Evolutionary conservation across 208 protist species (phyloP).

Genomic region (Trypanosoma cruzi): DNA sequence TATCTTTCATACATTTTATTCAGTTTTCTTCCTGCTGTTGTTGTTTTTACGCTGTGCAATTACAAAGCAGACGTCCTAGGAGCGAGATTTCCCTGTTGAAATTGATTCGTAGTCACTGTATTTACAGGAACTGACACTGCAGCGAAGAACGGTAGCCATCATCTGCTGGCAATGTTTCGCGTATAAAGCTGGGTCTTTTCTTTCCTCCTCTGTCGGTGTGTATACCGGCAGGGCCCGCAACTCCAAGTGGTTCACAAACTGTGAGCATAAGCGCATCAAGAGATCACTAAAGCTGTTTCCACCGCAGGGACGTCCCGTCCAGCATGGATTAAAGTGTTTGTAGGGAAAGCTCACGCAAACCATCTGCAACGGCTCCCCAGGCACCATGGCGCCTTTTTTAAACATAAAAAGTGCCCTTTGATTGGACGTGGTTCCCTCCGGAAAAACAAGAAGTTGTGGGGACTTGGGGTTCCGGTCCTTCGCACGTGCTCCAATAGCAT

Average conservation of each 20-base stretch:
- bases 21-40: too few relatives aligned
- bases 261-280: constrained; percentile 66
- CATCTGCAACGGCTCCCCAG: constrained; percentile 87
- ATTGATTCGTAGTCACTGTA: constrained; percentile 52
- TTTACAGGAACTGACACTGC: constrained; percentile 63
- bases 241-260: constrained; percentile 89
- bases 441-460: constrained; percentile 86
- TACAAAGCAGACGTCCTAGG: neutral
- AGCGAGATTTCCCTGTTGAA: neutral
- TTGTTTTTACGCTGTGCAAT: neutral
- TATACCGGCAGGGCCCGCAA: constrained; percentile 86
- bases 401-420: constrained; percentile 79
- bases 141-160: constrained; percentile 74
- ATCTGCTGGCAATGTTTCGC: constrained; percentile 84
- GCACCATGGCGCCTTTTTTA: constrained; percentile 86
- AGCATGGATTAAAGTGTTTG: constrained; percentile 88
- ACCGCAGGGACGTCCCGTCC: constrained; percentile 72
- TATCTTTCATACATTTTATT: too few relatives aligned
- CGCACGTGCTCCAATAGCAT: constrained; percentile 59
- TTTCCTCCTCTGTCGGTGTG: constrained; percentile 82
- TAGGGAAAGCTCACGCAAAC: constrained; percentile 85
- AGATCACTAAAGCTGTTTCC: constrained; percentile 72
- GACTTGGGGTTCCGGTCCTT: constrained; percentile 35
- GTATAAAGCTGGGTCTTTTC: constrained; percentile 66
- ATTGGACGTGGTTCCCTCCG: constrained; percentile 87